These are phyloP conservation scores for Backusella mclennaniae DNA, from an alignment of 192 early-diverging fungal genomes.

Conservation along the genomic window DNA sequence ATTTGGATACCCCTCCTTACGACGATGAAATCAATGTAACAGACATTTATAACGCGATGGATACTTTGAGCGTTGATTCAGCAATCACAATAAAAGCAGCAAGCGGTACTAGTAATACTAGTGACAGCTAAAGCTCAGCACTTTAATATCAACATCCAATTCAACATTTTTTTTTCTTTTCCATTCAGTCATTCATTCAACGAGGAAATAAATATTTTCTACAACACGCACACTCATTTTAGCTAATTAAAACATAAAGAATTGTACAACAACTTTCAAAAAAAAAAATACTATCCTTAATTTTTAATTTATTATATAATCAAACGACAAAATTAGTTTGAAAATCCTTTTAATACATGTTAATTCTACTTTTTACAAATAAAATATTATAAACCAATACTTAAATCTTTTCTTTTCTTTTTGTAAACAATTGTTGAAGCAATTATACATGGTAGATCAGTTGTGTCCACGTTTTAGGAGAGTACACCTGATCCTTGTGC, in stretches of 20 bases:
- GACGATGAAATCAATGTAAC: not conserved
- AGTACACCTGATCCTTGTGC: not conserved
- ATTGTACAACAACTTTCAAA: not conserved
- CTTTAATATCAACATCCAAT: not conserved
- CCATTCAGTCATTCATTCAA: not conserved
- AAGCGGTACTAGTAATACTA: not conserved
- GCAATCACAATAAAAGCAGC: not conserved
- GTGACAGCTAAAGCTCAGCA: not conserved
- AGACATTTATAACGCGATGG: not conserved
- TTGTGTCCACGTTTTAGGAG: not conserved
- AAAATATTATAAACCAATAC: not conserved
- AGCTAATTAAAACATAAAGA: not conserved
- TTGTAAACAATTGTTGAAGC: too few species aligned
- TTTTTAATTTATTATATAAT: conserved; percentile 1
- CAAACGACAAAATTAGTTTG: not conserved
- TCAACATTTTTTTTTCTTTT: not conserved
- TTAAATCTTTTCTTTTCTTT: not conserved
- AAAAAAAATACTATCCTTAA: not conserved
- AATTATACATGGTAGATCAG: not conserved
- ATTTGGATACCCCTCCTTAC: not conserved
- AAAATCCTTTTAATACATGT: not conserved
- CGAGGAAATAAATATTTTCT: not conserved
- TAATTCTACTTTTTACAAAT: not conserved
- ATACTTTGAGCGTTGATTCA: not conserved
- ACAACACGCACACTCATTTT: not conserved